phyloP scores from a whole-genome alignment of 2,329 filamentous ascomycete species.

The Exserohilum rostratum region DNA sequence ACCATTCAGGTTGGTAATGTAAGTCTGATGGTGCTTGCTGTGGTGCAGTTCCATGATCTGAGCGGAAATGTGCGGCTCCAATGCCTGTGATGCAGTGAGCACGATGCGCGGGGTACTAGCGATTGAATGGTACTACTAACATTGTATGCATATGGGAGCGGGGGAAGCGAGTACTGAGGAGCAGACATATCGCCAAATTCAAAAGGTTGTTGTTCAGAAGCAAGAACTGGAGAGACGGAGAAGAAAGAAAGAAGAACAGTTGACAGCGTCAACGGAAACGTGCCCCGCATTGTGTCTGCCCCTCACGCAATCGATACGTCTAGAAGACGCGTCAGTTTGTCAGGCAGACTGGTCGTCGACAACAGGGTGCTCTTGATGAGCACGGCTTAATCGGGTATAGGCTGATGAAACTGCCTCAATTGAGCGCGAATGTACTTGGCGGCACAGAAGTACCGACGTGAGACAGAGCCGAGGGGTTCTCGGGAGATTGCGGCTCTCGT shows the following conservation, averaged over 20 bases:
- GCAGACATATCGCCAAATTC: conserved; percentile 46
- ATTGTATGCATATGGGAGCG: conserved; percentile 72
- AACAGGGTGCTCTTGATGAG: conserved; percentile 40
- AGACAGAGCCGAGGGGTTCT: too few species aligned
- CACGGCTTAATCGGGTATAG: conserved; percentile 24
- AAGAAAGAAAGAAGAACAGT: conserved; percentile 23
- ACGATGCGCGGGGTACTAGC: not conserved
- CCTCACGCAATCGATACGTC: conserved; percentile 15
- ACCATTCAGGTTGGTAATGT: conserved; percentile 76
- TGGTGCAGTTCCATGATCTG: conserved; percentile 86
- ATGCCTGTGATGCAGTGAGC: conserved; percentile 57
- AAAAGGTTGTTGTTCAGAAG: conserved; percentile 44
- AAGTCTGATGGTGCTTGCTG: conserved; percentile 78
- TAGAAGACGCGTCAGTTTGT: conserved; percentile 18
- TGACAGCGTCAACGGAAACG: conserved; percentile 10
- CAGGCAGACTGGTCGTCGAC: conserved; percentile 20
- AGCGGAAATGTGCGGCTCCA: conserved; percentile 75
- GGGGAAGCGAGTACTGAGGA: conserved; percentile 64
- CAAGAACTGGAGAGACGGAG: conserved; percentile 16
- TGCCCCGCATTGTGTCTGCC: conserved; percentile 34
- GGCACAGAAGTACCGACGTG: not conserved
- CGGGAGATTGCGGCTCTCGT: too few species aligned
- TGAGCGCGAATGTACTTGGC: conserved; percentile 20
- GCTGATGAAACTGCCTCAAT: conserved; percentile 42
- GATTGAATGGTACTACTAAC: conserved; percentile 54